Evolutionary conservation across 2,329 filamentous ascomycete species (phyloP).

Genomic region (Pseudophaeomoniella oleicola): DNA sequence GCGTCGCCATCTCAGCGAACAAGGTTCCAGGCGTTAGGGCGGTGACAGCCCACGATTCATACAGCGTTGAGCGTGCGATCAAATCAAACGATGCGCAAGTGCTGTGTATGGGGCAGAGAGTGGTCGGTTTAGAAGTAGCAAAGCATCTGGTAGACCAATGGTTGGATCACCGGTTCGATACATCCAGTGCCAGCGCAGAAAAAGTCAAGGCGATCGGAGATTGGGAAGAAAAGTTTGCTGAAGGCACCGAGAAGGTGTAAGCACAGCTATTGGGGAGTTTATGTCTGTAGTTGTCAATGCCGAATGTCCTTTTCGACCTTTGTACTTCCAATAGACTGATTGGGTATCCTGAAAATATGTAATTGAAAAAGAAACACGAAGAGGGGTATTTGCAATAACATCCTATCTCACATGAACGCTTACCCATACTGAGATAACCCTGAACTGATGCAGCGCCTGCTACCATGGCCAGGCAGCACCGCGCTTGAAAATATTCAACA

Average conservation of each 20-base stretch:
- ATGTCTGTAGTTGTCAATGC: too few relatives aligned
- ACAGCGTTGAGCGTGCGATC: slow-evolving; percentile 66
- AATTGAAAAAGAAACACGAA: too few relatives aligned
- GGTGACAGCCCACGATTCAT: slow-evolving; percentile 81
- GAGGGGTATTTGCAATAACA: too few relatives aligned
- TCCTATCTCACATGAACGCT: too few relatives aligned
- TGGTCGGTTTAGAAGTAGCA: slow-evolving; percentile 68
- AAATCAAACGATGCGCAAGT: slow-evolving; percentile 80
- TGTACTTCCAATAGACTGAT: too few relatives aligned
- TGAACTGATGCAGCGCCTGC: too few relatives aligned
- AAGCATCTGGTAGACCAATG: slow-evolving; percentile 66
- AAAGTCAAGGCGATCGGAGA: slow-evolving; percentile 37
- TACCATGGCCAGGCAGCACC: too few relatives aligned
- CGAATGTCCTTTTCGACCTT: too few relatives aligned
- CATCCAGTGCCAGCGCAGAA: slow-evolving; percentile 45
- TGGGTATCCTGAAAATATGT: too few relatives aligned
- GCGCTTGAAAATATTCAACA: too few relatives aligned
- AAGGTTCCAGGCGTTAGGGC: slow-evolving; percentile 72
- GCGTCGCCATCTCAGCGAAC: slow-evolving; percentile 79
- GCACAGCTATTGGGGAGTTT: too few relatives aligned
- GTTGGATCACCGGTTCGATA: slow-evolving; percentile 71
- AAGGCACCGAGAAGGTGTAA: slow-evolving; percentile 2
- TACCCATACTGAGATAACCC: too few relatives aligned
- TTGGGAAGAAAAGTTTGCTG: slow-evolving; percentile 23
- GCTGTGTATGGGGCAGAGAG: slow-evolving; percentile 71